phyloP scores from a whole-genome alignment of 148 eudicot species.

The Chenopodium album region DNA sequence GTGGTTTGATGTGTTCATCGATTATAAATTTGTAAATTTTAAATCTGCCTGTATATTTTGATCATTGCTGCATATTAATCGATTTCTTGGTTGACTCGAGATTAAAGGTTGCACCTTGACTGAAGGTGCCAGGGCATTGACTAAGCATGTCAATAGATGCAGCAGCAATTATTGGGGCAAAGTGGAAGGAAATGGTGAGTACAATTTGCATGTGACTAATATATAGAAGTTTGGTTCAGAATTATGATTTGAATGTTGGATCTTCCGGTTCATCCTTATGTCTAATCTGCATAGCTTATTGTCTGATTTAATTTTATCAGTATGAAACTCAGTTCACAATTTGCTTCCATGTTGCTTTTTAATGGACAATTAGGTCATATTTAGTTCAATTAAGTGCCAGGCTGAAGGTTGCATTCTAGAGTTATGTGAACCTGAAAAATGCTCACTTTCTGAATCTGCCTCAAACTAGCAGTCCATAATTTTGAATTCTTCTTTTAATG shows the following conservation, averaged over 20 bases:
- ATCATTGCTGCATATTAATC: background rate
- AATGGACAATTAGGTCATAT: background rate
- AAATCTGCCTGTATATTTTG: background rate
- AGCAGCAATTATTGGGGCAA: constrained; percentile 64
- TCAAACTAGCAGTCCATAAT: background rate
- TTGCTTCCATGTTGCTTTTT: background rate
- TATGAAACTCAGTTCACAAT: background rate
- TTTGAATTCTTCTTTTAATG: constrained; percentile 13
- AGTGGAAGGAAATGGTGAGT: constrained; percentile 69
- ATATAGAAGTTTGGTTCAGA: background rate
- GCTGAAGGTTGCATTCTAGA: background rate
- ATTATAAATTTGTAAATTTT: background rate
- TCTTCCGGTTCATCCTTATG: background rate
- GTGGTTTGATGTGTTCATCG: background rate
- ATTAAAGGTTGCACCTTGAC: constrained; percentile 70
- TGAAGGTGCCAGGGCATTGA: constrained; percentile 86
- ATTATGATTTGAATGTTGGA: background rate
- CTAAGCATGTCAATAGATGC: constrained; percentile 75
- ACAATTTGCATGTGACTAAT: background rate
- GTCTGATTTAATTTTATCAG: background rate
- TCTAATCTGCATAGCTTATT: background rate
- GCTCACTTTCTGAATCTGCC: background rate
- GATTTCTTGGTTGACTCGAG: constrained; percentile 41
- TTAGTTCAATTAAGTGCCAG: background rate
- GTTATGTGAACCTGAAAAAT: too few species aligned